A percentile compares a stretch with the other conserved stretches of the same genome.
Evolutionary conservation across 2,329 filamentous ascomycete species (phyloP).

Genomic region (Talaromyces sp.): DNA sequence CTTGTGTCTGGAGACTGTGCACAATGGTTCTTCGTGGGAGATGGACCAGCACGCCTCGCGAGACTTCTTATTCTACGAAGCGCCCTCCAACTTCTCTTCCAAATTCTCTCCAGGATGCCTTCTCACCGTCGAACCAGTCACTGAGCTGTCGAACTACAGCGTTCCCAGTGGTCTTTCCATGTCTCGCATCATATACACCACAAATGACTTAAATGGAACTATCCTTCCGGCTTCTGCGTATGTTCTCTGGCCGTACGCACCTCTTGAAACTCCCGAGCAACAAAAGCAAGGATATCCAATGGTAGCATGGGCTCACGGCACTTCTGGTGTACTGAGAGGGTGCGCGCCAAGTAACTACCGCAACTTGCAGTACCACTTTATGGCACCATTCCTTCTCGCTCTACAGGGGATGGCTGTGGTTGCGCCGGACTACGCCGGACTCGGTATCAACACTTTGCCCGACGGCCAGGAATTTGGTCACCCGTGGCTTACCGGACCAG

Average conservation of each 20-base stretch:
- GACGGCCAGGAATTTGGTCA: slow-evolving; percentile 34
- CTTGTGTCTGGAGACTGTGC: background rate
- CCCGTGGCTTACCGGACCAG: slow-evolving; percentile 34
- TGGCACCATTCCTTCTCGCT: slow-evolving; percentile 36
- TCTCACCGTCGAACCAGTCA: slow-evolving; percentile 1
- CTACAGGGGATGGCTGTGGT: slow-evolving; percentile 42
- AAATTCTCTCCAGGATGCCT: slow-evolving; percentile 1
- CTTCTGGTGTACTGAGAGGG: slow-evolving; percentile 35
- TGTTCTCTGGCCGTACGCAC: slow-evolving; percentile 46
- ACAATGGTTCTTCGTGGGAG: background rate
- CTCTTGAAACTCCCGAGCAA: slow-evolving; percentile 13
- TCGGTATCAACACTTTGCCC: slow-evolving; percentile 33
- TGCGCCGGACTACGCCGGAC: slow-evolving; percentile 41
- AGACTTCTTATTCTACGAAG: slow-evolving; percentile 3
- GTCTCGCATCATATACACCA: slow-evolving; percentile 47
- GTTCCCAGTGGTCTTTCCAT: slow-evolving; percentile 19
- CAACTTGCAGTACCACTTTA: slow-evolving; percentile 37
- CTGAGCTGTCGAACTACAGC: slow-evolving; percentile 1
- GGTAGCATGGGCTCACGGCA: slow-evolving; percentile 44
- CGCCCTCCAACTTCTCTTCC: slow-evolving; percentile 5
- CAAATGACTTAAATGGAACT: slow-evolving; percentile 41
- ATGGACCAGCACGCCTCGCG: slow-evolving; percentile 3
- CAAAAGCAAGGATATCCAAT: slow-evolving; percentile 17
- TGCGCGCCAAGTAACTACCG: slow-evolving; percentile 39
- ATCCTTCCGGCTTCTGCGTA: slow-evolving; percentile 45